Percentiles rank a stretch among this genome's conserved stretches.
Evolutionary conservation across 2,329 filamentous ascomycete species (phyloP).

Genomic region (Pseudogymnoascus destructans): DNA sequence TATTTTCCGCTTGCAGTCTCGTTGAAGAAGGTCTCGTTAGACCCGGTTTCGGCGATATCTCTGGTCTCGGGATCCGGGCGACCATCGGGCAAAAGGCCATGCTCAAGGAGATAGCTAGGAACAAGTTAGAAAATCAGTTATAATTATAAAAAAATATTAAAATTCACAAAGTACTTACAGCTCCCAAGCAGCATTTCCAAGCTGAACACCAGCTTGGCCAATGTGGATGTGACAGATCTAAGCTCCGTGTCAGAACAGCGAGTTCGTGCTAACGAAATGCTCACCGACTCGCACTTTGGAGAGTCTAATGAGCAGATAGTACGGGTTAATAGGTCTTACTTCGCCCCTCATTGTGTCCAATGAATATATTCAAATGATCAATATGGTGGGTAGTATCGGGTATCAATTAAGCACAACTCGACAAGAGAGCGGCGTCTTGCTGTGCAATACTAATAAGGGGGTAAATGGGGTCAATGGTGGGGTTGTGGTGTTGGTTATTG

Average conservation of each 20-base stretch:
- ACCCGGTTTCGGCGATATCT: constrained; percentile 39
- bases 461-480: constrained; percentile 8
- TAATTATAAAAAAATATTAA: constrained; percentile 1
- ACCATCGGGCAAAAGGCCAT: constrained; percentile 49
- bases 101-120: constrained; percentile 50
- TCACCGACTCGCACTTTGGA: constrained; percentile 6
- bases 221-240: constrained; percentile 56
- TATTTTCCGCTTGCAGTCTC: constrained; percentile 53
- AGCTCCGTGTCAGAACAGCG: constrained; percentile 7
- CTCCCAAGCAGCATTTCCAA: constrained; percentile 57
- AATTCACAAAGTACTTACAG: constrained; percentile 36
- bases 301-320: constrained; percentile 7
- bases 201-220: constrained; percentile 54
- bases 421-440: constrained; percentile 4
- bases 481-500: not conserved
- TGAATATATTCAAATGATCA: constrained; percentile 1
- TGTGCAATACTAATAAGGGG: constrained; percentile 7
- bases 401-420: constrained; percentile 5
- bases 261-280: constrained; percentile 7
- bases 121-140: constrained; percentile 11
- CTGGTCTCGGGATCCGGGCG: constrained; percentile 41
- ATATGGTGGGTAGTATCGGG: constrained; percentile 7
- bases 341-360: constrained; percentile 8
- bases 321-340: constrained; percentile 9
- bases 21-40: constrained; percentile 54